phyloP scores from a whole-genome alignment of 2,329 filamentous ascomycete species.

The Scytalidium lignicola region DNA sequence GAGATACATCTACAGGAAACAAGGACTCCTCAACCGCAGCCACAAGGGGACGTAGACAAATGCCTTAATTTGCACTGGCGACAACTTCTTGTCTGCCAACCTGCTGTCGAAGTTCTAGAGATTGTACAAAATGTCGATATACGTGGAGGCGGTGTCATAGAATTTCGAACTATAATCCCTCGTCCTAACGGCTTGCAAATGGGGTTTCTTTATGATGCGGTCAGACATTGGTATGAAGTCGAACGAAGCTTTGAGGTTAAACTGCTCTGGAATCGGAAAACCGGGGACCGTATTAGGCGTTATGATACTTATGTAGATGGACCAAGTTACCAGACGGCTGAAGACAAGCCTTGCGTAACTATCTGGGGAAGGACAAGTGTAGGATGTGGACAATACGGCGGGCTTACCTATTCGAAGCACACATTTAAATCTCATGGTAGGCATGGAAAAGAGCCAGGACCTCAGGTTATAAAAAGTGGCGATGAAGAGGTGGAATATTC shows the following conservation, averaged over 20 bases:
- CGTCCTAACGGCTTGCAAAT: conserved; percentile 5
- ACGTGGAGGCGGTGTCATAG: conserved; percentile 3
- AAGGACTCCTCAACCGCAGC: conserved; percentile 2
- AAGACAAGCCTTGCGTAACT: conserved; percentile 7
- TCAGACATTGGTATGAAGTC: conserved; percentile 7
- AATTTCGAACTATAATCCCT: conserved; percentile 3
- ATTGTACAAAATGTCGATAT: conserved; percentile 6
- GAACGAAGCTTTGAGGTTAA: not conserved
- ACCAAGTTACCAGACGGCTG: conserved; percentile 1
- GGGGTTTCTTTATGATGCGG: conserved; percentile 9
- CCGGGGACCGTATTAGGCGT: conserved; percentile 1
- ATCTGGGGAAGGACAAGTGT: conserved; percentile 4
- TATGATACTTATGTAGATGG: conserved; percentile 1
- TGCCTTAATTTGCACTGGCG: conserved; percentile 6
- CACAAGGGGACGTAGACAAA: not conserved
- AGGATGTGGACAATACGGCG: conserved; percentile 4
- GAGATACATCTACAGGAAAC: conserved; percentile 1
- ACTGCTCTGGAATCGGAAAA: not conserved
- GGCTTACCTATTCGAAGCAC: not conserved
- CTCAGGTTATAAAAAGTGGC: conserved; percentile 3
- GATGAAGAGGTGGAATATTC: conserved; percentile 5
- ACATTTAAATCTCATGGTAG: no score
- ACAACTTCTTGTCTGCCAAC: conserved; percentile 10
- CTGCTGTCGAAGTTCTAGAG: conserved; percentile 8
- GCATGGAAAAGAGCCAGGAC: no score